Evolutionary conservation across 2,329 filamentous ascomycete genomes (phyloP).

Genomic region (Cercospora sojina): DNA sequence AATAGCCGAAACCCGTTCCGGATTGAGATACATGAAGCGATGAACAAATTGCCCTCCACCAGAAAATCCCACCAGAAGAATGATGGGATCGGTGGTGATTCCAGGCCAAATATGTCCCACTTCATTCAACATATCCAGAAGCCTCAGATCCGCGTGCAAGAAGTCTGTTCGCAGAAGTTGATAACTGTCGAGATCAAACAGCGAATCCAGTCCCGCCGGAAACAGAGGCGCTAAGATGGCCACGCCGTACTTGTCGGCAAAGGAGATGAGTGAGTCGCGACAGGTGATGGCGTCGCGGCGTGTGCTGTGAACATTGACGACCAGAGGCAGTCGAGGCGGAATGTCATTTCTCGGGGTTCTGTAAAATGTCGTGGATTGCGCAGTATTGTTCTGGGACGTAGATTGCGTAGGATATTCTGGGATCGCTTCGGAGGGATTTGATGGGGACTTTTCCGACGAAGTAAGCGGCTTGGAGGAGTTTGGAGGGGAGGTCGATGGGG

Average conservation of each 20-base stretch:
- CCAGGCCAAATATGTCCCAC: slow-evolving; percentile 18
- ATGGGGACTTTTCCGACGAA: slow-evolving; percentile 20
- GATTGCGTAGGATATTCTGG: slow-evolving; percentile 18
- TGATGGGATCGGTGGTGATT: slow-evolving; percentile 7
- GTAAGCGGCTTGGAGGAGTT: slow-evolving; percentile 20
- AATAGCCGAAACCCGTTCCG: slow-evolving; percentile 15
- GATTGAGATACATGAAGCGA: slow-evolving; percentile 18
- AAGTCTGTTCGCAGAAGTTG: slow-evolving; percentile 10
- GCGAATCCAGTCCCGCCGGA: slow-evolving; percentile 14
- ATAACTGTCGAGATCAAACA: slow-evolving; percentile 18
- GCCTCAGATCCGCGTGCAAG: slow-evolving; percentile 8
- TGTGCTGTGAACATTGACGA: slow-evolving; percentile 19
- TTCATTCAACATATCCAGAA: slow-evolving; percentile 19
- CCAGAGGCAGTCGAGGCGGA: slow-evolving; percentile 6
- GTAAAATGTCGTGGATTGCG: slow-evolving; percentile 9
- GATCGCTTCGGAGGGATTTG: slow-evolving; percentile 11
- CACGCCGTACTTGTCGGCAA: slow-evolving; percentile 14
- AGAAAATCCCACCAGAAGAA: slow-evolving; percentile 17
- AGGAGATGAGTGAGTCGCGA: slow-evolving; percentile 15
- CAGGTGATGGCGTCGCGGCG: slow-evolving; percentile 14
- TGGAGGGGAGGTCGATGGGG: slow-evolving; percentile 13
- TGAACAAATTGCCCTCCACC: slow-evolving; percentile 22
- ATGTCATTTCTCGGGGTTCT: background rate
- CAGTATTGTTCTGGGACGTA: slow-evolving; percentile 19
- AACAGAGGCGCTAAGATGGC: slow-evolving; percentile 21